These are phyloP conservation scores for Ammopiptanthus mongolicus DNA, from an alignment of 306 rosid genomes.

Conservation along the genomic window DNA sequence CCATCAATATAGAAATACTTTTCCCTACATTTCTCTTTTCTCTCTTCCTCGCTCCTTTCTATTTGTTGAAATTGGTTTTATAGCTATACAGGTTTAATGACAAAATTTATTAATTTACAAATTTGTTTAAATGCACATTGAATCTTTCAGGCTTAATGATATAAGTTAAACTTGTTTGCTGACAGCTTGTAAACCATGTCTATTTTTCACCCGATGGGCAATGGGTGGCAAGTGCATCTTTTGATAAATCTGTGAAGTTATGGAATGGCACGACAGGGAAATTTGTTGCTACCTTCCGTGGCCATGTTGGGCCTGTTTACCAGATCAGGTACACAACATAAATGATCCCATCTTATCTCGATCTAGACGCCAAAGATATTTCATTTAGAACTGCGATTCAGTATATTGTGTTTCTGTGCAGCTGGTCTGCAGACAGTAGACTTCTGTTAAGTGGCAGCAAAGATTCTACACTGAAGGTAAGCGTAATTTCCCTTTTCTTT, in stretches of 20 bases:
- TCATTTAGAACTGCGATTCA: constrained; percentile 18
- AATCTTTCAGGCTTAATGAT: constrained; percentile 6
- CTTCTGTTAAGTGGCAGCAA: constrained; percentile 88
- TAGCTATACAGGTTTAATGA: neutral
- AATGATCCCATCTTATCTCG: neutral
- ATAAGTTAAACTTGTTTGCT: constrained; percentile 14
- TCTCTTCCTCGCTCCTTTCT: too few species aligned
- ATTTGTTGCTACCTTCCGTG: constrained; percentile 76
- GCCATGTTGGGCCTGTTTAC: constrained; percentile 93
- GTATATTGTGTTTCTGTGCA: constrained; percentile 26
- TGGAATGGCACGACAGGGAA: constrained; percentile 86
- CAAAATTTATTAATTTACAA: neutral
- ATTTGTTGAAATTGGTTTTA: constrained; percentile 13
- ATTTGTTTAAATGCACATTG: neutral
- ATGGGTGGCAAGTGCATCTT: constrained; percentile 97
- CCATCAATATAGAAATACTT: too few species aligned
- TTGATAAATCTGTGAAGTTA: constrained; percentile 88
- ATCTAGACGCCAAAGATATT: neutral
- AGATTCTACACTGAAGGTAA: constrained; percentile 92
- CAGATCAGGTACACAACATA: constrained; percentile 65
- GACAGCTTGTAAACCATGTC: constrained; percentile 87
- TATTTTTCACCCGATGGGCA: constrained; percentile 97
- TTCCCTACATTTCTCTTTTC: too few species aligned
- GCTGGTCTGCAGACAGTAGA: constrained; percentile 99
- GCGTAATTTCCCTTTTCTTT: neutral